Evolutionary conservation across 495 filamentous ascomycete genomes (phyloP), one percentile per base, ranked within the genome.

Genomic region (Hypoxylon intermedium): DNA sequence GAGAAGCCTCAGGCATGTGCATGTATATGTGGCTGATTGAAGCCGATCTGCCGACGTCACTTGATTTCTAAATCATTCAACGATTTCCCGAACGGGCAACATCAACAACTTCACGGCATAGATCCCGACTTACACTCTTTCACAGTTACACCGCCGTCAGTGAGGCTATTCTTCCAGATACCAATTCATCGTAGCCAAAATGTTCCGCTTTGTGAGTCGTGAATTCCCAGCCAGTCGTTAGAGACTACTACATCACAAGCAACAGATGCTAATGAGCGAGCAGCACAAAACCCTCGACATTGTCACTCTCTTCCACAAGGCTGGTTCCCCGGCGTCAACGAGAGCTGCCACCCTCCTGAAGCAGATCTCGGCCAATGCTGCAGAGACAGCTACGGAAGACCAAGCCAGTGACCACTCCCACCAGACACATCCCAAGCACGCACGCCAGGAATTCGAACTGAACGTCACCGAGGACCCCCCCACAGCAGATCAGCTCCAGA

Each of bases 231-330:
- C 21, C 18, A 47, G 6, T 13, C 11, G 4, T 21, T 36, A 11
- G 3, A 3, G 11, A 1, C n/a, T n/a, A n/a, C n/a, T n/a, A n/a
- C n/a, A n/a, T n/a, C 20, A 34, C 12, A 19, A 6, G 13, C 0
- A 38, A 31, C 38, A n/a, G 28, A 23, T 43, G 45, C 49, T 65
- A 40, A 71, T 46, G 24, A 9, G 45, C 26, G 15, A 53, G 33
- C 66, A 93, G 89, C 82, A 82, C 74, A 93, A 92, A 84, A 81
- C 88, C 60, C 82, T 91, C 75, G 91, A 98, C 80, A 86, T 96
- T 58, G 87, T 98, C 67, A 97, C 92, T 53, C 88, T 98, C 79
- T 98, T 98, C 83, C 93, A 97, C 83, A 85, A 87, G 63, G 83
- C 93, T 19, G 76, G 75, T 34, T 75, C 81, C 13, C 77, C 85